Conservation (phyloP, 306 rosid genomes). For the Prunus dulcis region DNA sequence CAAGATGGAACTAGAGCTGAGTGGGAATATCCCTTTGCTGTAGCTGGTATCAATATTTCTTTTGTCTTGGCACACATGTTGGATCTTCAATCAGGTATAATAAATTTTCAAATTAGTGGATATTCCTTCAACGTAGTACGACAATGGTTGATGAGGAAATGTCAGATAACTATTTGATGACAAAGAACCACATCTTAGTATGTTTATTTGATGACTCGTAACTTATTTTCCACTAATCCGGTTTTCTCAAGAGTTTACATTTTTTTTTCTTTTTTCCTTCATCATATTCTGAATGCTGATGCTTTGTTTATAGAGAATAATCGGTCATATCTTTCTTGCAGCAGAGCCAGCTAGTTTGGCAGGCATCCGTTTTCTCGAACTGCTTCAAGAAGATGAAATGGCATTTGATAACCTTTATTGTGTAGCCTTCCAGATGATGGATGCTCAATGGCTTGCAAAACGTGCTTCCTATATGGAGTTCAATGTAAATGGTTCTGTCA, state of each 20-base stretch:
- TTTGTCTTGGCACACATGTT: slow-evolving; percentile 82
- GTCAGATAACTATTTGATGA: neutral
- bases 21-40: slow-evolving; percentile 99
- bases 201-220: neutral
- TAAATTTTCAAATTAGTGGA: neutral
- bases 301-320: neutral
- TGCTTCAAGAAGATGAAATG: slow-evolving; percentile 75
- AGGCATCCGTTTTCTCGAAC: slow-evolving; percentile 59
- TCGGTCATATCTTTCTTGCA: slow-evolving; percentile 24
- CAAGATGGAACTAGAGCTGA: slow-evolving; percentile 89
- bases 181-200: neutral
- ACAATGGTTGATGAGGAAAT: neutral
- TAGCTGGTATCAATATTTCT: slow-evolving; percentile 90
- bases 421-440: slow-evolving; percentile 87
- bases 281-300: neutral
- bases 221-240: neutral
- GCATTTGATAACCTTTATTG: slow-evolving; percentile 85
- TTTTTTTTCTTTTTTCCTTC: neutral
- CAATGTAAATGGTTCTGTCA: slow-evolving; percentile 48
- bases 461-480: slow-evolving; percentile 95
- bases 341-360: slow-evolving; percentile 59
- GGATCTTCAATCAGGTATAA: slow-evolving; percentile 84
- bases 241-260: neutral
- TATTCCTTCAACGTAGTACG: neutral
- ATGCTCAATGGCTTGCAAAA: slow-evolving; percentile 93